Conservation (phyloP, 768 basidiomycete genomes). For the Agrocybe pediades region DNA sequence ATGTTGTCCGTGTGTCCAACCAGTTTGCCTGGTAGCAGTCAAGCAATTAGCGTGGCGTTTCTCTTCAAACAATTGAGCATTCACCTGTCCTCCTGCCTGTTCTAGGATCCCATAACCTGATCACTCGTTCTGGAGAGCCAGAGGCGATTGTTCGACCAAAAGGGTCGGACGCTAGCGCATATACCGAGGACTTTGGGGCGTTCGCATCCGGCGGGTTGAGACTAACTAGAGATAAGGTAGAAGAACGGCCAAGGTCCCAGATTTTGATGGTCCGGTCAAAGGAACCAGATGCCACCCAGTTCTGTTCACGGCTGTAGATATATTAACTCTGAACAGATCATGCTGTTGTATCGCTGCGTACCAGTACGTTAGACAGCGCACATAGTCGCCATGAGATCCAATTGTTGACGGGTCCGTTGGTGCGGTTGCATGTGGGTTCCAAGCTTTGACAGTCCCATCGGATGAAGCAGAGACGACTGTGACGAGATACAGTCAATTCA, state of each 20-base stretch:
- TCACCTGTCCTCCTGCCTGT: slow-evolving; percentile 69
- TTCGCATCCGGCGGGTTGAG: slow-evolving; percentile 68
- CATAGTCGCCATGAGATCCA: slow-evolving; percentile 84
- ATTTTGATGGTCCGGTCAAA: slow-evolving; percentile 94
- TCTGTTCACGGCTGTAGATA: slow-evolving; percentile 65
- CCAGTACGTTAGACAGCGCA: slow-evolving; percentile 78
- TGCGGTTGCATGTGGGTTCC: slow-evolving; percentile 77
- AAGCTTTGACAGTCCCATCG: slow-evolving; percentile 91
- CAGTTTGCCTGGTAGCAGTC: slow-evolving; percentile 56
- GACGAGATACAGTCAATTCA: slow-evolving; percentile 8
- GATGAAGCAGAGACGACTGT: slow-evolving; percentile 91
- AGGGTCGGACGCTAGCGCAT: slow-evolving; percentile 79
- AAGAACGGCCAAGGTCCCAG: slow-evolving; percentile 75
- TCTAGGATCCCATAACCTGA: slow-evolving; percentile 93
- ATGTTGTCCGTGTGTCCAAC: slow-evolving; percentile 99
- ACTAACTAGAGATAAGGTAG: slow-evolving; percentile 56
- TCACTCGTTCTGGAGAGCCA: slow-evolving; percentile 89
- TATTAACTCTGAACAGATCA: slow-evolving; percentile 6
- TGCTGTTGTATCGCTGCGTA: slow-evolving; percentile 29
- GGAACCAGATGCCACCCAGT: slow-evolving; percentile 91
- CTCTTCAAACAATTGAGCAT: neutral
- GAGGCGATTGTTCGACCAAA: slow-evolving; percentile 82
- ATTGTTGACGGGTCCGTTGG: slow-evolving; percentile 65
- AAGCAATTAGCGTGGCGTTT: neutral
- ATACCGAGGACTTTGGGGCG: slow-evolving; percentile 70